A percentile compares a stretch with the other conserved stretches of the same genome.
These are phyloP conservation scores for Scenedesmus sp. DNA, from an alignment of 163 green algal genomes.

Conservation along the genomic window DNA sequence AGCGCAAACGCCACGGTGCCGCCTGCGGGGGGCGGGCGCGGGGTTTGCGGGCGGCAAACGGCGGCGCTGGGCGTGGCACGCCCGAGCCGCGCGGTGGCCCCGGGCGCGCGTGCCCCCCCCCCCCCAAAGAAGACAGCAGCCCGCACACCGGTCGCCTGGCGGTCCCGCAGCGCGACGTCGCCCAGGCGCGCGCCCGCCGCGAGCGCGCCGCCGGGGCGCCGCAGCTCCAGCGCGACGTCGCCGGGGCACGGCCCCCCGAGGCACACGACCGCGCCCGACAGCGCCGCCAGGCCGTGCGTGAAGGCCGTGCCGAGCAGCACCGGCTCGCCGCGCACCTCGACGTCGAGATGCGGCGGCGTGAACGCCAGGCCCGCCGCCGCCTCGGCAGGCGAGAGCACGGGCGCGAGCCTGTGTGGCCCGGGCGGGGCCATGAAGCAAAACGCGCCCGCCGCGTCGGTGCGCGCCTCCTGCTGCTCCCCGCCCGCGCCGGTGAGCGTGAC, in stretches of 20 bases:
- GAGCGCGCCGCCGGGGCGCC: background rate
- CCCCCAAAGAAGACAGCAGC: too few relatives aligned
- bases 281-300: conserved; percentile 3
- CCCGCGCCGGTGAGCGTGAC: conserved; percentile 11
- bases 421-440: conserved; percentile 33
- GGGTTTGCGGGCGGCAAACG: too few relatives aligned
- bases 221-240: conserved; percentile 26
- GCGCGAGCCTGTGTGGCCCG: conserved; percentile 24
- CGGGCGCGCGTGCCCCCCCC: too few relatives aligned
- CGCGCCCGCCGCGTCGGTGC: background rate
- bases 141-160: background rate
- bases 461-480: background rate
- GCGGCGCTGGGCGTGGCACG: too few relatives aligned
- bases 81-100: too few relatives aligned
- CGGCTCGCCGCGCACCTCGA: conserved; percentile 2
- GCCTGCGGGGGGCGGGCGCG: background rate
- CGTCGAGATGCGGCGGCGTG: background rate
- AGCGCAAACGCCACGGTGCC: background rate
- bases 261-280: conserved; percentile 6
- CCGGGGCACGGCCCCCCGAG: conserved; percentile 7
- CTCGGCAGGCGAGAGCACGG: conserved; percentile 3
- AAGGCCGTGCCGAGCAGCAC: conserved; percentile 8
- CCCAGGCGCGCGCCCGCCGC: background rate
- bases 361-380: conserved; percentile 21
- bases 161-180: background rate